phyloP scores from a whole-genome alignment of 2,329 filamentous ascomycete genomes.

The Pseudogymnoascus sp. region DNA sequence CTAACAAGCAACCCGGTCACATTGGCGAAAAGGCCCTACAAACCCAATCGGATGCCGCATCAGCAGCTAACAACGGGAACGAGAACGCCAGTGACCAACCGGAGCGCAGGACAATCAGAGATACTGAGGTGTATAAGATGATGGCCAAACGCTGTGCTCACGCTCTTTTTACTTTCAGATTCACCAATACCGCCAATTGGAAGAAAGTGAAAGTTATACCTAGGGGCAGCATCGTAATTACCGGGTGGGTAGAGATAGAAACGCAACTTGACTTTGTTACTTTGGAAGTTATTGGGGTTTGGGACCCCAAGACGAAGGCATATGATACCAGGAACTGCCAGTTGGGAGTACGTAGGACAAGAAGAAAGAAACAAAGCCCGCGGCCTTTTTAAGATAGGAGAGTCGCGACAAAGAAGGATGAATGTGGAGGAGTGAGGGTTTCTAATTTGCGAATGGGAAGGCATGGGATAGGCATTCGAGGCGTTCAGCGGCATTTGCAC shows the following conservation, averaged over 20 bases:
- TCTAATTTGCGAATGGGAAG: background rate
- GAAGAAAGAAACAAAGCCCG: background rate
- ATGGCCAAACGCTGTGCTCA: constrained; percentile 21
- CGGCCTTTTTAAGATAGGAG: background rate
- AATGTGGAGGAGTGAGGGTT: background rate
- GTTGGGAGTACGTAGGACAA: background rate
- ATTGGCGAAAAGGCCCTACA: background rate
- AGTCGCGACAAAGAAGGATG: background rate
- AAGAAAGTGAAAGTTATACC: constrained; percentile 37
- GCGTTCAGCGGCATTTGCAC: constrained; percentile 1
- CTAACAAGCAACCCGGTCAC: background rate
- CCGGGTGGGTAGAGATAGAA: constrained; percentile 47
- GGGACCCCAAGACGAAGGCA: constrained; percentile 45
- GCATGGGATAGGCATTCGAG: background rate
- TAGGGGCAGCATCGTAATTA: constrained; percentile 44
- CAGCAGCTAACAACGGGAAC: constrained; percentile 11
- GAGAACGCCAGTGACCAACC: constrained; percentile 8
- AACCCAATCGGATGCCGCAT: constrained; percentile 11
- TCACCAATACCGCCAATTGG: constrained; percentile 37
- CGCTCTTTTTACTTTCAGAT: constrained; percentile 23
- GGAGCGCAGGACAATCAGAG: constrained; percentile 9
- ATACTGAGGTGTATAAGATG: constrained; percentile 3
- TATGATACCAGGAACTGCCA: constrained; percentile 24
- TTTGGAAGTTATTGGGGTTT: constrained; percentile 46
- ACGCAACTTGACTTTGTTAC: constrained; percentile 39